These are phyloP conservation scores for Hypoxylon sp. DNA, from an alignment of 2,329 filamentous ascomycete species.

Conservation along the genomic window DNA sequence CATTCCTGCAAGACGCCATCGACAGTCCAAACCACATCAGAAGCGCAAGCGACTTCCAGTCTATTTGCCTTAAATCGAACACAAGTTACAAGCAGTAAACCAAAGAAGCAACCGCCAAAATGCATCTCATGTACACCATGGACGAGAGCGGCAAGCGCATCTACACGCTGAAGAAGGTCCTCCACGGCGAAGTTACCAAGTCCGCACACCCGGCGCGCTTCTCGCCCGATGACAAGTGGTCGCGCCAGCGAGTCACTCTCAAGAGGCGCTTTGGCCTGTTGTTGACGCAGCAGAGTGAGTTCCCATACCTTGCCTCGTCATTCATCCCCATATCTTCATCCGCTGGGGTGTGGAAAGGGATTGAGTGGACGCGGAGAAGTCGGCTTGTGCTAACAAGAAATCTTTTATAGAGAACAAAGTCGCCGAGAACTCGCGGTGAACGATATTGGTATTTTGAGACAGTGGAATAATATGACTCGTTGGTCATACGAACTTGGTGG, in stretches of 20 bases:
- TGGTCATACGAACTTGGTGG: background rate
- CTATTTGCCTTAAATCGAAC: too few relatives aligned
- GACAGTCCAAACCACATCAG: too few relatives aligned
- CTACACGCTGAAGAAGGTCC: slow-evolving; percentile 96
- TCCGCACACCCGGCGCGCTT: slow-evolving; percentile 96
- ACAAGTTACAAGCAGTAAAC: too few relatives aligned
- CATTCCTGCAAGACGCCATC: background rate
- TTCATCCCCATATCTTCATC: background rate
- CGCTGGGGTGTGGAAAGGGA: too few relatives aligned
- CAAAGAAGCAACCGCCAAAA: slow-evolving; percentile 47
- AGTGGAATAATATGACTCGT: background rate
- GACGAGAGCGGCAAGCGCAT: slow-evolving; percentile 85
- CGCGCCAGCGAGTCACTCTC: slow-evolving; percentile 91
- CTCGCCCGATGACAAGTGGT: slow-evolving; percentile 99
- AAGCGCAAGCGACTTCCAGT: too few relatives aligned
- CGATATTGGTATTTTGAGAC: background rate
- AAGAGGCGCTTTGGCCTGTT: slow-evolving; percentile 94
- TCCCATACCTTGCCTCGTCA: slow-evolving; percentile 19
- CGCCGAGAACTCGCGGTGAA: slow-evolving; percentile 48
- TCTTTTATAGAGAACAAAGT: slow-evolving; percentile 50
- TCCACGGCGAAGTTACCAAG: slow-evolving; percentile 88
- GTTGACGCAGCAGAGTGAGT: slow-evolving; percentile 79
- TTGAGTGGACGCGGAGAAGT: too few relatives aligned
- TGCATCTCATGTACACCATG: slow-evolving; percentile 85
- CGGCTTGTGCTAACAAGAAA: slow-evolving; percentile 25